A percentile compares a stretch with the other conserved stretches of the same genome.
Conservation (phyloP, 2,329 filamentous ascomycete genomes). For the Acrodontium crateriforme region DNA sequence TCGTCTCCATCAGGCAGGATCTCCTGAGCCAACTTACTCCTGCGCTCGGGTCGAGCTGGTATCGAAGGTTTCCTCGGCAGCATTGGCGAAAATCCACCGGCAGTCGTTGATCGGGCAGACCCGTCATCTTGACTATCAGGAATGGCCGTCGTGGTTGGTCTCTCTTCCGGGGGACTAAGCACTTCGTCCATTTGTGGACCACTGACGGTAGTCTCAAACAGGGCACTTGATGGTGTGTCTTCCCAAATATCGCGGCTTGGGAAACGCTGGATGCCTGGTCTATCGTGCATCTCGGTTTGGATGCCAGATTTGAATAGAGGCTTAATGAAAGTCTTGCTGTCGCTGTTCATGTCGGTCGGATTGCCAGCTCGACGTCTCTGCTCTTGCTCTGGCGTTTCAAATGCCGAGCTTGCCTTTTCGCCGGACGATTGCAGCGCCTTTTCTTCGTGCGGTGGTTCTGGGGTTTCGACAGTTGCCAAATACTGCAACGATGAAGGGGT, state of each 20-base stretch:
- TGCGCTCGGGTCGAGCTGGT: constrained; percentile 17
- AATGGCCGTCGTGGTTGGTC: constrained; percentile 10
- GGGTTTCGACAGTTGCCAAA: constrained; percentile 68
- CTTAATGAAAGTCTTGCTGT: constrained; percentile 39
- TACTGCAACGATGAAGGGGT: constrained; percentile 72
- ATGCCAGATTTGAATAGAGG: constrained; percentile 44
- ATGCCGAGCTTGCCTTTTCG: constrained; percentile 19
- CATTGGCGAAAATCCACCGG: constrained; percentile 13
- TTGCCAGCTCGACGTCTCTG: constrained; percentile 28
- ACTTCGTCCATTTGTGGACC: constrained; percentile 20
- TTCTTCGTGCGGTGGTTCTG: constrained; percentile 30
- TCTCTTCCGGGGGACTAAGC: constrained; percentile 15
- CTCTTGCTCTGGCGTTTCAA: constrained; percentile 37
- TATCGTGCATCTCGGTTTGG: constrained; percentile 31
- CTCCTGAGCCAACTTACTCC: constrained; percentile 19
- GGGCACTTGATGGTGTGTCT: constrained; percentile 72
- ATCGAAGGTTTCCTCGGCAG: constrained; percentile 17
- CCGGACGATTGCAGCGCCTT: constrained; percentile 14
- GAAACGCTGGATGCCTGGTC: constrained; percentile 55
- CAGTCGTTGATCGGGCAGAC: constrained; percentile 11
- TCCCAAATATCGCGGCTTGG: constrained; percentile 93
- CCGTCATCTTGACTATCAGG: constrained; percentile 8
- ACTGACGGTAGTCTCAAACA: constrained; percentile 61
- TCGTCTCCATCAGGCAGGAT: constrained; percentile 21
- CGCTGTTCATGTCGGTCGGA: constrained; percentile 24